Conservation (phyloP, 768 basidiomycete genomes). For the Dacryopinax primogenitus region DNA sequence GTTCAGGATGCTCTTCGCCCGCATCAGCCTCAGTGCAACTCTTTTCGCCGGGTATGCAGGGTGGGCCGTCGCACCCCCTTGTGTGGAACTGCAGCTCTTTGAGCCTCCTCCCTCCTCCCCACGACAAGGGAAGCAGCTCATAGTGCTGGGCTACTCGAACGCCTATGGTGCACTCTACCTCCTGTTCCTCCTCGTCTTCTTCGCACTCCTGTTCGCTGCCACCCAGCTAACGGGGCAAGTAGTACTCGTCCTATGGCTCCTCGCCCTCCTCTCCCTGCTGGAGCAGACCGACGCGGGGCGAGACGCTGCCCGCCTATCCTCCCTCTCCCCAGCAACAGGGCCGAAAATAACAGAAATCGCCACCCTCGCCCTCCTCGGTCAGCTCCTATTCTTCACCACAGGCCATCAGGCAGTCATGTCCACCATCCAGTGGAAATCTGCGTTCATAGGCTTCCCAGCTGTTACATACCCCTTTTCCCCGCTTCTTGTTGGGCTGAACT, state of each 20-base stretch:
- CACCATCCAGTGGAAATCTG: conserved; percentile 90
- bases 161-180: conserved; percentile 80
- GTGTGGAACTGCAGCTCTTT: conserved; percentile 46
- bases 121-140: conserved; percentile 33
- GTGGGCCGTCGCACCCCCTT: conserved; percentile 65
- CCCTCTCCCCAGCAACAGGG: no score
- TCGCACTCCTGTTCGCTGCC: conserved; percentile 46
- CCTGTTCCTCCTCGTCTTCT: conserved; percentile 58
- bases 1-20: conserved; percentile 48
- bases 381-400: conserved; percentile 70
- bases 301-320: no score
- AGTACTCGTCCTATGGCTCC: conserved; percentile 46
- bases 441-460: conserved; percentile 63
- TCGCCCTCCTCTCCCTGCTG: conserved; percentile 61
- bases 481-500: conserved; percentile 61
- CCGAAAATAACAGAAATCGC: conserved; percentile 46
- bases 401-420: conserved; percentile 86
- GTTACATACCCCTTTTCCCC: conserved; percentile 63
- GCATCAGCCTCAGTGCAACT: conserved; percentile 34
- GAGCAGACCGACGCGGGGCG: conserved; percentile 73
- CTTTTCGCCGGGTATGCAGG: conserved; percentile 41
- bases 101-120: conserved; percentile 16
- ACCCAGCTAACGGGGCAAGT: conserved; percentile 77
- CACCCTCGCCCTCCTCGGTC: conserved; percentile 60
- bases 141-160: conserved; percentile 76